These are phyloP conservation scores for Rhodotorula diobovata DNA, from an alignment of 768 basidiomycete genomes.

Conservation along the genomic window DNA sequence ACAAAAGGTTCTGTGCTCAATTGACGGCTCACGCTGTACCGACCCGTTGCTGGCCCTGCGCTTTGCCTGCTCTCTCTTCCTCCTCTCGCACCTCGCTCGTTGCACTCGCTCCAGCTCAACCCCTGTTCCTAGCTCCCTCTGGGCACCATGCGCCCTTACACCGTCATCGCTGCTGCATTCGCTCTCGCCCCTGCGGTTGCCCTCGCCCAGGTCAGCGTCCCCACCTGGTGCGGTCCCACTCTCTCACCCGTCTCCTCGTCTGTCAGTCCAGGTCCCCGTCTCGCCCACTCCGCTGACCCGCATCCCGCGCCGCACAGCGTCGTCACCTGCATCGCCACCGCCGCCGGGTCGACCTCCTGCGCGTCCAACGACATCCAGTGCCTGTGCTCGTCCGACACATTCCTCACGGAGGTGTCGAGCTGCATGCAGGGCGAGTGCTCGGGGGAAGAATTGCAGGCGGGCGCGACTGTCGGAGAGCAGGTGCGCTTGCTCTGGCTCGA, in stretches of 20 bases:
- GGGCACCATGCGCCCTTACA: constrained; percentile 19
- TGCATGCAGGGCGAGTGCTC: constrained; percentile 19
- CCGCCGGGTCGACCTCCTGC: constrained; percentile 15
- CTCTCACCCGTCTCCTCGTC: too few species aligned
- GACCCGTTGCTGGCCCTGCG: background rate
- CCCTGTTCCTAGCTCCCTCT: background rate
- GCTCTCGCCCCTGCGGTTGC: constrained; percentile 13
- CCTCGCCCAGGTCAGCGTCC: constrained; percentile 15
- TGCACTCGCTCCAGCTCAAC: background rate
- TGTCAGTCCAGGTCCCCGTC: background rate
- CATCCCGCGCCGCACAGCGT: constrained; percentile 5
- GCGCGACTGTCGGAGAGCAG: constrained; percentile 18
- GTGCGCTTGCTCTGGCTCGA: background rate
- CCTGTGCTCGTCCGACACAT: constrained; percentile 17
- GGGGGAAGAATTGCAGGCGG: background rate
- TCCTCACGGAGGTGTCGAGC: constrained; percentile 14
- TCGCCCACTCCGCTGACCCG: too few species aligned
- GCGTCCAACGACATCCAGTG: constrained; percentile 16
- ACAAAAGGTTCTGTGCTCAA: background rate
- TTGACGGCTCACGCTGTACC: background rate
- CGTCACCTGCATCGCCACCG: constrained; percentile 8
- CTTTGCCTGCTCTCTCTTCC: background rate
- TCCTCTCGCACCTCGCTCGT: background rate
- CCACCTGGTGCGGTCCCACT: constrained; percentile 22
- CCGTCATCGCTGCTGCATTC: constrained; percentile 19